Percentiles rank a stretch among this genome's conserved stretches.
Conservation (phyloP, 768 basidiomycete genomes). For the Infundibulicybe gibba region DNA sequence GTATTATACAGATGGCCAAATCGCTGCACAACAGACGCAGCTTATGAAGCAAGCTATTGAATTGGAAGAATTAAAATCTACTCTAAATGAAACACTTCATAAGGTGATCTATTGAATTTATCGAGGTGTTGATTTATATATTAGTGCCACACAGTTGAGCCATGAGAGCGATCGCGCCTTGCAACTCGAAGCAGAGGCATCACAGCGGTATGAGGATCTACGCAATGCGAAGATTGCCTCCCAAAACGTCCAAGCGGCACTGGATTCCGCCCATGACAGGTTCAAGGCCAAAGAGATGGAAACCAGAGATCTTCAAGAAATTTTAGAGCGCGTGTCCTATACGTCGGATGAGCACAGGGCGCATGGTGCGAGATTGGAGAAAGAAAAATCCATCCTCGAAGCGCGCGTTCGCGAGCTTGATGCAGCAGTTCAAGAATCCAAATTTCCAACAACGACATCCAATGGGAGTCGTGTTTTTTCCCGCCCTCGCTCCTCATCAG, state of each 20-base stretch:
- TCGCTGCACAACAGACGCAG: slow-evolving; percentile 43
- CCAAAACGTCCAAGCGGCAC: slow-evolving; percentile 48
- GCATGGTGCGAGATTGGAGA: slow-evolving; percentile 43
- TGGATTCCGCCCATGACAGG: slow-evolving; percentile 45
- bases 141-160: slow-evolving; percentile 37
- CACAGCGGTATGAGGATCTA: slow-evolving; percentile 50
- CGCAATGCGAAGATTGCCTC: slow-evolving; percentile 48
- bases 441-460: slow-evolving; percentile 25
- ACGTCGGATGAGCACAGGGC: slow-evolving; percentile 44
- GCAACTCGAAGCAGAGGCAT: slow-evolving; percentile 48
- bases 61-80: slow-evolving; percentile 36
- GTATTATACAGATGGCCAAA: slow-evolving; percentile 20
- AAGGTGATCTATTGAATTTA: slow-evolving; percentile 25
- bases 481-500: slow-evolving; percentile 57
- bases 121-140: no score
- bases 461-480: slow-evolving; percentile 22
- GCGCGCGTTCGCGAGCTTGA: slow-evolving; percentile 59
- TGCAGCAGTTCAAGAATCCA: slow-evolving; percentile 29
- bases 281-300: slow-evolving; percentile 47
- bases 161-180: slow-evolving; percentile 54
- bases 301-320: slow-evolving; percentile 51
- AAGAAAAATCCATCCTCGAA: slow-evolving; percentile 56
- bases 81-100: slow-evolving; percentile 41
- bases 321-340: slow-evolving; percentile 50
- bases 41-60: slow-evolving; percentile 37